These are phyloP conservation scores for Fusarium musae DNA, from an alignment of 2,329 filamentous ascomycete species.

Conservation along the genomic window DNA sequence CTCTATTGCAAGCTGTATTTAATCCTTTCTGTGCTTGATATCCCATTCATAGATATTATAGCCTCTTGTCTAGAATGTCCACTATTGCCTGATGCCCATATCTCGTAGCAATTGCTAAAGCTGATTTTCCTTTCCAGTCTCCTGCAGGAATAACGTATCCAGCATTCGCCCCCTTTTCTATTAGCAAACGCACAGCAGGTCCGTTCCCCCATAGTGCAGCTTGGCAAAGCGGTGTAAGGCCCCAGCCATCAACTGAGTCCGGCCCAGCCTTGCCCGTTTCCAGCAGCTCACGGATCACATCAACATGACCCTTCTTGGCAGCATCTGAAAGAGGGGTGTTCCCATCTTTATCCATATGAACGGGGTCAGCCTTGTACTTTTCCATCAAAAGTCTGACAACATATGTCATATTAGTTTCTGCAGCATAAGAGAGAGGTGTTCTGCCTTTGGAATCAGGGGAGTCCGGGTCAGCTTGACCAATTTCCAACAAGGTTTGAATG, in stretches of 20 bases:
- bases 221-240: neutral
- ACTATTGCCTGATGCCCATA: neutral
- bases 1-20: too few relatives aligned
- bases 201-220: neutral
- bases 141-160: neutral
- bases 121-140: neutral
- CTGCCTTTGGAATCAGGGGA: rapidly evolving
- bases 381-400: rapidly evolving
- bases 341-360: rapidly evolving
- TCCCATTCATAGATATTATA: too few relatives aligned
- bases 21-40: too few relatives aligned
- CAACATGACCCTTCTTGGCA: rapidly evolving
- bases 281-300: neutral
- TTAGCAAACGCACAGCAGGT: rapidly evolving
- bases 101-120: rapidly evolving
- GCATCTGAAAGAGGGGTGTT: neutral
- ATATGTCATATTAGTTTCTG: rapidly evolving
- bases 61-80: neutral
- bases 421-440: neutral
- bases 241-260: neutral
- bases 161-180: neutral
- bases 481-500: rapidly evolving
- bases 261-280: rapidly evolving
- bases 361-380: rapidly evolving
- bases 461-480: rapidly evolving